These are phyloP conservation scores for Phlebiopsis gigantea DNA, from an alignment of 768 basidiomycete species.

Conservation along the genomic window DNA sequence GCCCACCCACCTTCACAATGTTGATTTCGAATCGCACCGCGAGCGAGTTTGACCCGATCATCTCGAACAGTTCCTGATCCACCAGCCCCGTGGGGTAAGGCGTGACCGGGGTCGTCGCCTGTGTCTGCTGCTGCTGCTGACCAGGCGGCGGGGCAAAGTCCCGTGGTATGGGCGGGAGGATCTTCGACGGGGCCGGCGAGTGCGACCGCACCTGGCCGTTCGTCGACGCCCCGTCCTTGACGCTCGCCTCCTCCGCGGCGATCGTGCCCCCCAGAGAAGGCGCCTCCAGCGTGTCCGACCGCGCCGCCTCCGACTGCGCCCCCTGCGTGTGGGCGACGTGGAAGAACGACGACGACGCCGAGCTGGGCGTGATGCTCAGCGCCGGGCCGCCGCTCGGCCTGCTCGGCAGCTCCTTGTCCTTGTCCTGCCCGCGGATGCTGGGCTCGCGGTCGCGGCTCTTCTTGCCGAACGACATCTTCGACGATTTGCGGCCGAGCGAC, in stretches of 20 bases:
- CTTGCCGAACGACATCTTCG: constrained; percentile 73
- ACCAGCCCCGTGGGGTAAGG: constrained; percentile 64
- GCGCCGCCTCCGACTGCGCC: constrained; percentile 27
- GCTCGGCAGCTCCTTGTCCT: constrained; percentile 44
- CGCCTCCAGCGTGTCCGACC: constrained; percentile 20
- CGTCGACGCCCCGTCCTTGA: constrained; percentile 14
- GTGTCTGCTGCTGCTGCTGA: not conserved
- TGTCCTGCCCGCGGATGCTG: constrained; percentile 30
- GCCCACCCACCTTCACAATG: constrained; percentile 80
- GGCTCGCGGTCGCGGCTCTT: constrained; percentile 35
- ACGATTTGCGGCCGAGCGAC: constrained; percentile 66
- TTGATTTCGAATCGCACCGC: constrained; percentile 96
- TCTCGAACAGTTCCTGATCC: constrained; percentile 65
- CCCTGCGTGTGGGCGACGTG: constrained; percentile 58
- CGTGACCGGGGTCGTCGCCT: constrained; percentile 25
- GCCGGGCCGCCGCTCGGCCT: constrained; percentile 41
- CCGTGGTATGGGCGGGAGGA: constrained; percentile 75
- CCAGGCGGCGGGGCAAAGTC: constrained; percentile 44
- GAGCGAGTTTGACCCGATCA: constrained; percentile 67
- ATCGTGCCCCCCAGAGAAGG: no score
- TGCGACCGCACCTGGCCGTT: constrained; percentile 34
- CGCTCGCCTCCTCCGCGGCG: constrained; percentile 3
- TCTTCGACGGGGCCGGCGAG: constrained; percentile 56
- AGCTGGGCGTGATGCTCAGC: constrained; percentile 63
- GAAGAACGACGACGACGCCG: constrained; percentile 82